These are phyloP conservation scores for Dittrichia graveolens DNA, from an alignment of 129 eudicot species.

Conservation along the genomic window DNA sequence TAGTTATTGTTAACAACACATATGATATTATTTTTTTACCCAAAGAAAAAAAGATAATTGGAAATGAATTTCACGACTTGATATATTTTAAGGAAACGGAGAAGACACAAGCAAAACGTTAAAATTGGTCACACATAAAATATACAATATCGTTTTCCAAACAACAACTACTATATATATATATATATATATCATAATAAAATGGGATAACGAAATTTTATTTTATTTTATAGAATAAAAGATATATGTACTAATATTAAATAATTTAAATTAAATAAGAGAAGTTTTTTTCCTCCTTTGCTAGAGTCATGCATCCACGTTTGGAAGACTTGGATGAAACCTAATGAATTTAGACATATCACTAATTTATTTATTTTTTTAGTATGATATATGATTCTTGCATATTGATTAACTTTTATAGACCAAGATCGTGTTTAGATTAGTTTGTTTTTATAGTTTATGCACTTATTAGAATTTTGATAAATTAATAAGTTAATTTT, in stretches of 20 bases:
- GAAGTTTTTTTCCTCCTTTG: not conserved
- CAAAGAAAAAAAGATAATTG: not conserved
- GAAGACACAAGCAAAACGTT: slow-evolving; percentile 18
- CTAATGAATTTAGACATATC: not conserved
- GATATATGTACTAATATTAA: not conserved
- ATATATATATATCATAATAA: not conserved
- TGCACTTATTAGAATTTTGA: not conserved
- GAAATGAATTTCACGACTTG: not conserved
- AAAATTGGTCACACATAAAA: slow-evolving; percentile 22
- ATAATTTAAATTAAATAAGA: not conserved
- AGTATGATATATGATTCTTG: not conserved
- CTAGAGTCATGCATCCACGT: slow-evolving; percentile 33
- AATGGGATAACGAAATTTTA: slow-evolving; percentile 4
- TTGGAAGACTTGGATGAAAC: slow-evolving; percentile 9
- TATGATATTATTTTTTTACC: not conserved
- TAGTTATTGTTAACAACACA: too few species aligned
- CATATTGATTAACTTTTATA: too few species aligned
- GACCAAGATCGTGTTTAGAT: too few species aligned
- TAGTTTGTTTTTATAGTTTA: not conserved
- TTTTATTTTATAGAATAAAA: not conserved
- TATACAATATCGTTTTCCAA: slow-evolving; percentile 1
- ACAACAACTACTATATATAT: not conserved
- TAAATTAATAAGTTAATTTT: too few species aligned
- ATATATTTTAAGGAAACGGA: not conserved
- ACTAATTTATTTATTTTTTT: not conserved